Evolutionary conservation across 768 basidiomycete genomes (phyloP), one percentile per base, ranked within the genome.

Genomic region (Kwoniella botswanensis): DNA sequence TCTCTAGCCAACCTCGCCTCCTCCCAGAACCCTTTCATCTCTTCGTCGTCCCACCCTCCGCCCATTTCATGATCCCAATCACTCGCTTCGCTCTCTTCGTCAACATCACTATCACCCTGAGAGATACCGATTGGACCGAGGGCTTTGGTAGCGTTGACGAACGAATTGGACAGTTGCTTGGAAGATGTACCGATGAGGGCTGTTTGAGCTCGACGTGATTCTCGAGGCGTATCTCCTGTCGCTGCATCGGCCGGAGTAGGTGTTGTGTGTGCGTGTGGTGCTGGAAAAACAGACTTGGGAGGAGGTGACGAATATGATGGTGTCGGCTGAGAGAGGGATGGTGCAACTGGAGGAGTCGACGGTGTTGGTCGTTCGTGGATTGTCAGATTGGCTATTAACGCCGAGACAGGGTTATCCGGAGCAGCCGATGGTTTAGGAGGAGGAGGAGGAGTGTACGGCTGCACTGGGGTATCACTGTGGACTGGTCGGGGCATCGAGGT

Each of bases 281-380:
- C 2, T 4, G 54, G 59, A n/a, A 26, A n/a, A 18, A 26, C 17
- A 3, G 71, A 46, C 1, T 4, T 29, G 21, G 59, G 9, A 18
- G 22, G 12, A 17, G 54, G 35, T 43, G 70, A 41, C 10, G 65
- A 26, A 10, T 26, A 13, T 22, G n/a, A 12, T 13, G 44, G 18
- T 44, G 41, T 13, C 6, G 72, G n/a, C 26, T 63, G 24, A 12
- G 35, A 26, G 44, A 65, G 44, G 1, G 69, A 64, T 5, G 71
- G 65, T 10, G 65, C 50, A 7, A 55, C 29, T 46, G 74, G 74
- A 3, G 69, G 56, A 12, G 52, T 52, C 0, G 24, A 21, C 1
- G 74, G 67, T 10, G 67, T 76, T 0, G 75, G 72, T 12, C 65
- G 35, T 64, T 76, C 75, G 58, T 71, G 68, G 11, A 76, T 76